Evolutionary conservation across 257 asterid species (phyloP).

Genomic region (Solanum raphanifolium): DNA sequence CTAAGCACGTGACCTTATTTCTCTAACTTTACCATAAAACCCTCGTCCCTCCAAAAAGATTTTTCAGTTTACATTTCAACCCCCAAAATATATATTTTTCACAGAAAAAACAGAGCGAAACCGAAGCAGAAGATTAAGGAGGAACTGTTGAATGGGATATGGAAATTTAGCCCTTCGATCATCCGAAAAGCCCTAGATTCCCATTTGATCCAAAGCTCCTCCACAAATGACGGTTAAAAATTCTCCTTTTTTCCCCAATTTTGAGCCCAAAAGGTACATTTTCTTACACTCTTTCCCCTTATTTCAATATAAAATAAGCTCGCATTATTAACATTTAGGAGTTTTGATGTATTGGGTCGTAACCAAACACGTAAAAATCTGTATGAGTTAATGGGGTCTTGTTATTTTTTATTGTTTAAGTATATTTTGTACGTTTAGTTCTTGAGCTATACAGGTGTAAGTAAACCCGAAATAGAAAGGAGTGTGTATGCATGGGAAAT

Average conservation of each 20-base stretch:
- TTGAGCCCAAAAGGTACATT: slow-evolving; percentile 24
- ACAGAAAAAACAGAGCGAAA: not conserved
- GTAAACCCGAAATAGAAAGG: slow-evolving; percentile 15
- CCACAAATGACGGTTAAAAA: slow-evolving; percentile 24
- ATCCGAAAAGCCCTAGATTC: slow-evolving; percentile 9
- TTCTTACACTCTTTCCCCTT: not conserved
- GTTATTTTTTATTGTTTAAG: not conserved
- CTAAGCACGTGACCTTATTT: not conserved
- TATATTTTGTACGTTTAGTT: not conserved
- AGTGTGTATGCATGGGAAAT: slow-evolving; percentile 3
- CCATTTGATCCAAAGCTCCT: slow-evolving; percentile 2
- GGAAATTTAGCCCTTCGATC: slow-evolving; percentile 17
- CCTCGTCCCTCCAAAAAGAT: not conserved
- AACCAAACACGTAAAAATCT: not conserved
- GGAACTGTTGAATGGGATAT: slow-evolving; percentile 10
- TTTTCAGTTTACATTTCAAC: not conserved
- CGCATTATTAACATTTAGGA: not conserved
- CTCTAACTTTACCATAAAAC: not conserved
- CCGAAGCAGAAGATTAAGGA: slow-evolving; percentile 1
- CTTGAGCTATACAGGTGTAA: slow-evolving; percentile 25
- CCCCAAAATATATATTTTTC: not conserved
- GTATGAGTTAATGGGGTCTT: not conserved
- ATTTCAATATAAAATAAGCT: not conserved
- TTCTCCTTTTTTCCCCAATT: slow-evolving; percentile 10
- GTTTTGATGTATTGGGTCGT: not conserved